Evolutionary conservation across 1,284 basidiomycete species (phyloP), one percentile per base, ranked within the genome.

Genomic region (Hymenochaete sp.): DNA sequence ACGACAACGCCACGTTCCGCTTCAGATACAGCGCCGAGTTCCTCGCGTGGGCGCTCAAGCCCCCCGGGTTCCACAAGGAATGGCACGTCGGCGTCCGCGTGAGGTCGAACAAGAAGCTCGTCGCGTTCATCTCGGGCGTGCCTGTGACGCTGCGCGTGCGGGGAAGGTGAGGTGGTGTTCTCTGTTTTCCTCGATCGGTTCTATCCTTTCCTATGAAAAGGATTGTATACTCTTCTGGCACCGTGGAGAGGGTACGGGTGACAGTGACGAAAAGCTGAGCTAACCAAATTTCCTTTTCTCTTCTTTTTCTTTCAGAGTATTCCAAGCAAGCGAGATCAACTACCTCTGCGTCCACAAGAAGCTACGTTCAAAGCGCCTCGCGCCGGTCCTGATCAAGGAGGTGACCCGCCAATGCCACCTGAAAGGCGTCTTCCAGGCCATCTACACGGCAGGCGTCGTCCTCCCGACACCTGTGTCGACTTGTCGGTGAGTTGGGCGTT

Each of bases 341-440:
- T 98, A 93, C 65, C 80, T 99, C 41, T 97, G 93, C 57, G 83
- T 98, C 3, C 95, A 98, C 75, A 99, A 99, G 69, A 97, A 97
- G 64, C 69, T 98, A 38, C 83, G 96, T 10, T 89, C 91, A 4
- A 98, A 98, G 63, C 86, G 96, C 27, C 73, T 99, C 14, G 86
- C 96, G 0, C 96, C 96, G 0, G 89, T 98, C 21, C 74, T 99
- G 42, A 99, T 99, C 68, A 97, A 98, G 64, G 96, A 99, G 63
- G 88, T 98, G 22, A 99, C 96, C 0, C 77, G 96, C 13, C 88
- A 90, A 58, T 89, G 90, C 52, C 82, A 98, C 62, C 70, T 98
- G 14, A 76, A 79, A 51, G 88, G 92, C 39, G 73, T 96, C 42
- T 98, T 97, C 70, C 96, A 99, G 65, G 96, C 96, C 3, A 89